Evolutionary conservation across 805 yeast species (phyloP).

Genomic region (Candida maltosa): DNA sequence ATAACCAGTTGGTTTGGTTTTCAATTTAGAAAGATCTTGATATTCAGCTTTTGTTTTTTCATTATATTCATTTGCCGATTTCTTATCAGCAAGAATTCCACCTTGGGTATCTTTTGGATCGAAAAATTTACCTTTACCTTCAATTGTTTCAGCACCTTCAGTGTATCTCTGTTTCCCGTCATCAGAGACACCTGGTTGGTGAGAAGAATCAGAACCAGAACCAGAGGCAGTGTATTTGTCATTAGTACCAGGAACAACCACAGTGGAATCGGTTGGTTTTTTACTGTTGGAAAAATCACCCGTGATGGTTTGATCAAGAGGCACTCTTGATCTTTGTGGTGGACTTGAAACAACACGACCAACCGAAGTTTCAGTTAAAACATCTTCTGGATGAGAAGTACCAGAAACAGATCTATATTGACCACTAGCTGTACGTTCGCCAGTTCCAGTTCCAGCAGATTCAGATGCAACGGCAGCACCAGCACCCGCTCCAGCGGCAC

Average conservation of each 20-base stretch:
- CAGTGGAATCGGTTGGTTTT: slow-evolving; percentile 23
- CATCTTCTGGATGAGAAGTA: background rate
- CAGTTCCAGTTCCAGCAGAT: background rate
- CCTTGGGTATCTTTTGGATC: slow-evolving; percentile 34
- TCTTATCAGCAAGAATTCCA: slow-evolving; percentile 22
- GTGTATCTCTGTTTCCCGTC: slow-evolving; percentile 26
- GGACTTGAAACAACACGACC: slow-evolving; percentile 30
- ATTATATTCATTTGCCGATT: slow-evolving; percentile 8
- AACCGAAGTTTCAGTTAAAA: slow-evolving; percentile 10
- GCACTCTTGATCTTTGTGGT: slow-evolving; percentile 17
- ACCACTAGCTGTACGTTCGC: slow-evolving; percentile 2
- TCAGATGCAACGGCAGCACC: slow-evolving; percentile 1
- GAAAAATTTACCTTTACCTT: slow-evolving; percentile 30
- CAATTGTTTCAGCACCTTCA: slow-evolving; percentile 22
- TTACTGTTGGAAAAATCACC: slow-evolving; percentile 35
- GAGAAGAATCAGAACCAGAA: background rate
- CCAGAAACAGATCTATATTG: background rate
- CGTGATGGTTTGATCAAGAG: slow-evolving; percentile 23
- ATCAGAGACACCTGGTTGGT: slow-evolving; percentile 9
- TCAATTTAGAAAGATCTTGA: slow-evolving; percentile 4
- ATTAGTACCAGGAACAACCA: slow-evolving; percentile 9
- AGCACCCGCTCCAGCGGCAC: background rate
- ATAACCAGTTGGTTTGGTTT: slow-evolving; percentile 3
- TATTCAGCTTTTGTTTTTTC: slow-evolving; percentile 23
- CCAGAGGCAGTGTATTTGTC: background rate